These are phyloP conservation scores for apple (Malus domestica) DNA, from an alignment of 306 rosid genomes.

Conservation along the genomic window ASM211411v1 NC_041791.1:23791001-23791500, in stretches of 20 bases:
- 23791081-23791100: background rate
- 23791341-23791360: background rate
- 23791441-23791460: too few species aligned
- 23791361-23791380: too few species aligned
- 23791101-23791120: background rate
- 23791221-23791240: background rate
- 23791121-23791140: background rate
- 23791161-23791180: background rate
- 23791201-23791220: background rate
- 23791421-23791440: too few species aligned
- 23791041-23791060: background rate
- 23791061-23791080: background rate
- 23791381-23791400: too few species aligned
- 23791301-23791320: background rate
- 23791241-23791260: background rate
- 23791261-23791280: background rate
- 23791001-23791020: too few species aligned
- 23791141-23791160: background rate
- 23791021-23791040: background rate
- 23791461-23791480: too few species aligned
- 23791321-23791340: background rate
- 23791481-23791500: too few species aligned
- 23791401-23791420: too few species aligned
- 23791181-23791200: constrained; percentile 3
- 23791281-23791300: background rate